Percentiles rank a stretch among this genome's conserved stretches.
Evolutionary conservation across 2,329 filamentous ascomycete species (phyloP).

Genomic region (Botryotinia convoluta): DNA sequence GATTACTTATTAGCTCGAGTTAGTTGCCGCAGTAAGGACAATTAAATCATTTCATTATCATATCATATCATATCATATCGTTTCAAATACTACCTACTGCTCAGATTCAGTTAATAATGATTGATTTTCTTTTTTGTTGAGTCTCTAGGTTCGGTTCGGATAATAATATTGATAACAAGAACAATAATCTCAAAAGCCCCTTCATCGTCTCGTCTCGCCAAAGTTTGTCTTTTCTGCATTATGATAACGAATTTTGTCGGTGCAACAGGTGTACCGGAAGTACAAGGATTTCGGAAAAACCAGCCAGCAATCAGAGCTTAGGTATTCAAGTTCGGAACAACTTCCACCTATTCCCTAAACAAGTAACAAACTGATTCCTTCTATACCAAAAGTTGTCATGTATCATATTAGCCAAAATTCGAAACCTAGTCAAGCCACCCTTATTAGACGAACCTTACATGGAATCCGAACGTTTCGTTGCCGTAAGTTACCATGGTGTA

Average conservation of each 20-base stretch:
- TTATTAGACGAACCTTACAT: neutral
- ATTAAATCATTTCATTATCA: neutral
- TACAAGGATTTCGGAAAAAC: neutral
- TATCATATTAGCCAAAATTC: slow-evolving; percentile 14
- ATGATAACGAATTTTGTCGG: neutral
- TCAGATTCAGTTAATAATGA: neutral
- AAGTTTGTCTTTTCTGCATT: neutral
- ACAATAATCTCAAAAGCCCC: neutral
- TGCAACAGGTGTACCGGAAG: neutral
- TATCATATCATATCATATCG: neutral
- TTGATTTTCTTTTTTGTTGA: neutral
- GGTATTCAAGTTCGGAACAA: neutral
- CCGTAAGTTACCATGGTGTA: slow-evolving; percentile 4
- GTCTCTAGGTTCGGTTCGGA: neutral
- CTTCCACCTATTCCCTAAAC: slow-evolving; percentile 2
- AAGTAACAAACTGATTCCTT: neutral
- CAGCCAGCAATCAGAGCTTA: neutral
- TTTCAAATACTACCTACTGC: neutral
- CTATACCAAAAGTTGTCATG: slow-evolving; percentile 1
- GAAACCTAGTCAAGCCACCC: slow-evolving; percentile 14
- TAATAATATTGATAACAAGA: neutral
- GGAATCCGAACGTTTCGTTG: slow-evolving; percentile 3
- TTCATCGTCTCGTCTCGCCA: slow-evolving; percentile 14
- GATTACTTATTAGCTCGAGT: neutral
- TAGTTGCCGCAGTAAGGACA: slow-evolving; percentile 9